Evolutionary conservation across 495 filamentous ascomycete species (phyloP).

Genomic region (Aspergillus homomorphus): DNA sequence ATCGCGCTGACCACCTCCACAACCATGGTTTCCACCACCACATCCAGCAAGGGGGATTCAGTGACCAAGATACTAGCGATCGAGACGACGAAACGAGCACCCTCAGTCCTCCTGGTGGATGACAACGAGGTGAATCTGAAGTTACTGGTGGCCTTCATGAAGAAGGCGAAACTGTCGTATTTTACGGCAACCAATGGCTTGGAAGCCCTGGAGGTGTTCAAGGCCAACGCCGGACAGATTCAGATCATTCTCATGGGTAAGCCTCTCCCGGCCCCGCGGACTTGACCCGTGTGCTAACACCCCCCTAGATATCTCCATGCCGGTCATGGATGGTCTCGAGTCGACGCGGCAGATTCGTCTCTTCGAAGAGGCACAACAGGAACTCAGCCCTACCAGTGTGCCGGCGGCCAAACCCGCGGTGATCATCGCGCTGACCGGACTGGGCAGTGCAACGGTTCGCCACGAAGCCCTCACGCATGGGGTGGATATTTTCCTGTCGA

Average conservation of each 20-base stretch:
- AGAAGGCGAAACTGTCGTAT: conserved; percentile 7
- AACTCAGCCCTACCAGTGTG: background rate
- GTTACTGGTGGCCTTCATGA: conserved; percentile 14
- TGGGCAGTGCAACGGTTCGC: conserved; percentile 7
- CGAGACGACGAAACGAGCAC: background rate
- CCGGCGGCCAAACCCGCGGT: conserved; percentile 2
- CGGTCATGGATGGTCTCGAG: conserved; percentile 16
- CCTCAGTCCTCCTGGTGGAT: conserved; percentile 13
- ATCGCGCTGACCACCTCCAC: background rate
- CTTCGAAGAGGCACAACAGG: conserved; percentile 9
- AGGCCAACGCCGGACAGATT: conserved; percentile 5
- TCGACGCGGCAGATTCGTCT: conserved; percentile 14
- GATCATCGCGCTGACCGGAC: conserved; percentile 9
- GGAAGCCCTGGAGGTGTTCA: conserved; percentile 12
- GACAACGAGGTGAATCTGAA: conserved; percentile 18
- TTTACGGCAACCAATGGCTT: conserved; percentile 9
- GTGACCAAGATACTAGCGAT: conserved; percentile 3
- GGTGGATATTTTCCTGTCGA: conserved; percentile 13
- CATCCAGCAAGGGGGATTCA: background rate
- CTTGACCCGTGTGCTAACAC: background rate
- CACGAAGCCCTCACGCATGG: conserved; percentile 14
- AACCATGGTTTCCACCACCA: conserved; percentile 5
- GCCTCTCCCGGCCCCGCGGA: background rate
- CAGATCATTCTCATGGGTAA: conserved; percentile 15
- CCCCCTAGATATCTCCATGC: conserved; percentile 16